phyloP scores from a whole-genome alignment of 2,329 filamentous ascomycete genomes.

The Trichoderma sp. region DNA sequence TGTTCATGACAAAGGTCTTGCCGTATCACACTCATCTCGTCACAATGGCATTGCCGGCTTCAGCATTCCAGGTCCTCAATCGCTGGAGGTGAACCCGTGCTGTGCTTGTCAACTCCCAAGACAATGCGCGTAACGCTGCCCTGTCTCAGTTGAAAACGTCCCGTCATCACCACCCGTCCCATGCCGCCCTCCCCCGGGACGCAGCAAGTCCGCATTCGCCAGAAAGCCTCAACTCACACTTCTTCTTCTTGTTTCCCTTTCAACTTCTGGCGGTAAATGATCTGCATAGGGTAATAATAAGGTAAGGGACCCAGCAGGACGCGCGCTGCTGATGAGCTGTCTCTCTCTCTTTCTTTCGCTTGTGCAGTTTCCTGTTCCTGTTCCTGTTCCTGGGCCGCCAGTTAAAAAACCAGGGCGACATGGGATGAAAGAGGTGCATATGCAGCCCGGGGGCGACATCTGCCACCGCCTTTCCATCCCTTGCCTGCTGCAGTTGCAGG shows the following conservation, averaged over 20 bases:
- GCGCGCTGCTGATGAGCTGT: constrained; percentile 9
- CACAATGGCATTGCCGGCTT: too few relatives aligned
- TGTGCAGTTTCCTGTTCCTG: background rate
- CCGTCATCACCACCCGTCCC: too few relatives aligned
- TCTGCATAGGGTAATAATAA: constrained; percentile 7
- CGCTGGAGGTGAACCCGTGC: background rate
- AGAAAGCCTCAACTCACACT: background rate
- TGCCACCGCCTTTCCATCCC: constrained; percentile 23
- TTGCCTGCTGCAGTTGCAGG: background rate
- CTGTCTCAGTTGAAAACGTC: constrained; percentile 15
- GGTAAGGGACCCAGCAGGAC: background rate
- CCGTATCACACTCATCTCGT: too few relatives aligned
- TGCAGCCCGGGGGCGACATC: background rate
- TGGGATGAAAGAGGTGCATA: constrained; percentile 1
- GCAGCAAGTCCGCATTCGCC: constrained; percentile 7
- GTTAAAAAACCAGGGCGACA: background rate
- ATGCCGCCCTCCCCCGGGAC: background rate
- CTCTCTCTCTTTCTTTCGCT: background rate
- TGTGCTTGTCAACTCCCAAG: background rate
- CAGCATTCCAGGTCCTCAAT: too few relatives aligned
- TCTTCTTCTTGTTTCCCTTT: too few relatives aligned
- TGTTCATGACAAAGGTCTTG: too few relatives aligned
- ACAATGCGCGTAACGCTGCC: background rate
- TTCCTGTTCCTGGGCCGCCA: too few relatives aligned
- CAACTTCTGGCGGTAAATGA: constrained; percentile 18